Evolutionary conservation across 2,329 filamentous ascomycete genomes (phyloP), one percentile per base, ranked within the genome.

Genomic region (Chrysosporium keratinophilum): DNA sequence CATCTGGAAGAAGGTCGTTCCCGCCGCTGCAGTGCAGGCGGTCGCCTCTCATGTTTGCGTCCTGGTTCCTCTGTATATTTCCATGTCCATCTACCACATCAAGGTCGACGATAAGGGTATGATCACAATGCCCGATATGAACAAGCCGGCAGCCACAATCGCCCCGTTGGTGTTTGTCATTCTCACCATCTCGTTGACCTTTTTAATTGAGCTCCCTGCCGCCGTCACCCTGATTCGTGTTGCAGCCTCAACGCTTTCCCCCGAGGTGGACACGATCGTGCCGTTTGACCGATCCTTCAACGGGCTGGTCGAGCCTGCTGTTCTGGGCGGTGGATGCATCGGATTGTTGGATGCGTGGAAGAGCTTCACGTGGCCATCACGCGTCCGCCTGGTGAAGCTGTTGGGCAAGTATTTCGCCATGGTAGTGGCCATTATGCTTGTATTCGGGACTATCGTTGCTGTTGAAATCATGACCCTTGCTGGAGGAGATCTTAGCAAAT

Each of bases 281-380:
- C 84, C 88, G 33, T 95, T 97, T 63, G 91, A 97, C 75, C 86
- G 89, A 59, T 84, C 84, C 31, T 94, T 94, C 64, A 81, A 79
- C 58, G 87, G 87, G 61, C 85, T 83, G 65, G 80, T 91, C 28
- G 80, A 84, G 59, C 83, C 87, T n/a, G 79, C 80, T 56, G 77
- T 88, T 48, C 74, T 88, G n/a, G 87, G 85, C 52, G 79, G 77
- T 58, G 86, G 87, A 60, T 82, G 80, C 60, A 77, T 87, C 57
- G 80, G 84, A 40, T 78, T 91, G 63, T 67, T 79, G 48, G 85
- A 91, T 62, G 89, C 88, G 1, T 90, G 88, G 87, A 78, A 76
- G 62, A 87, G 82, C 35, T 90, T 95, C 68, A 81, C 84, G 66
- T 80, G 79, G 68, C 75, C 81, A 56, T 82, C 87, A 43, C 84